Evolutionary conservation across 371 early-diverging fungal genomes (phyloP), one percentile per base, ranked within the genome.

Genomic region (Phascolomyces articulosus): DNA sequence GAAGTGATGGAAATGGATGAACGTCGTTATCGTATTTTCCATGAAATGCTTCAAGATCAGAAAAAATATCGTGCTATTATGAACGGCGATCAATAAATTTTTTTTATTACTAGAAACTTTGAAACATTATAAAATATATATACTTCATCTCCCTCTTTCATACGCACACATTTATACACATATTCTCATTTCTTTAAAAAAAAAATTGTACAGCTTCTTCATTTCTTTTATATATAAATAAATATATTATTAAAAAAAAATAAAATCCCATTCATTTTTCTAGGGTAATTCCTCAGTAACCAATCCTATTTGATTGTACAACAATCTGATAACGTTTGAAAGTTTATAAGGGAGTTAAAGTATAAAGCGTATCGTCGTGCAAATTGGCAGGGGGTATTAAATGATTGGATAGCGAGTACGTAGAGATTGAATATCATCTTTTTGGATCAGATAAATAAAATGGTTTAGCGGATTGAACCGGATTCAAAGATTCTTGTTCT

Each of bases 21-120:
- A 51, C 69, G 72, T 34, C 87, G 86, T 26, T 87, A 85, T 62
- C 69, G 68, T n/a, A 81, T 90, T 7, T 86, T 87, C 48, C 60
- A 76, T 11, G 80, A 78, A 34, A 82, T 92, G 85, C 80, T 87
- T 21, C 68, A 80, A 55, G 78, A 86, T 28, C 88, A 90, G 60
- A 74, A 76, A 28, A 79, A 79, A 40, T 85, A 85, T 49, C 76
- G 83, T 47, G 48, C 65, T 28, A 80, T 88, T 13, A 90, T 91
- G 88, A 55, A 72, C 23, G 68, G 69, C 26, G 18, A 44, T 48
- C 62, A 24, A 28, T 57, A 63, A 24, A 41, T 29, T 15, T 40
- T 40, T 41, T 40, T 4, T 23, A 47, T 4, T 47, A n/a, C n/a
- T n/a, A n/a, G n/a, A 11, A 34, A 34, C 34, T 34, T 6, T 3